Base-by-base conservation (phyloP, 306 rosid species). In the Vigna trinervia region DNA sequence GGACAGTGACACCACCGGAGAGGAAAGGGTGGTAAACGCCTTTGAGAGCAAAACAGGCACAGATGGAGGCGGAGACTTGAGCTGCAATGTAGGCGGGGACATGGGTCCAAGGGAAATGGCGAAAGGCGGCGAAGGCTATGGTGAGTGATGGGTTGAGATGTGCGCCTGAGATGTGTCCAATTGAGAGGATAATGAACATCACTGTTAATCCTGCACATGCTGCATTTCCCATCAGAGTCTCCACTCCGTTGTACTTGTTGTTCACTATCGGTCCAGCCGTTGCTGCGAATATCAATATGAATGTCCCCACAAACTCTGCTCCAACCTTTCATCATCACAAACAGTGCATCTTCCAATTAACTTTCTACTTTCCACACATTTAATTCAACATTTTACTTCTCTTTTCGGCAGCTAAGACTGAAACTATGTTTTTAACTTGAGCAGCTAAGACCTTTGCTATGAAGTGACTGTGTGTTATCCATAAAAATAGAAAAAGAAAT, bases 251-350 rank as follows among this genome's bases (percentile, higher is more conserved):
- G 91, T 92, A 94, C 83, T 94, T 94, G 75, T 89, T 84, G 95
- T 94, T 94, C 74, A 94, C 88, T 17, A 94, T 94, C 0, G 98
- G 98, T 15, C 93, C 98, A 2, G 98, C 98, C 1, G 97, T 80
- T 28, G 98, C 97, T 11, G 82, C 92, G 59, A 89, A 94, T 86
- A 94, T 94, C 67, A 94, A 39, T 59, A 94, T 82, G 88, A 94
- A 94, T 0, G 98, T 94, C 4, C 98, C 98, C 71, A 94, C 97
- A 57, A 94, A 94, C 88, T 94, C 98, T 58, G 98, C 97, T 84
- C 97, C 97, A 4, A 94, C 10, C 98, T 94, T 39, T 64, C 2
- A 28, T 41, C 36, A 0, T 45, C 12, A 45, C 50, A 45, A 11
- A 34, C 38, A 41, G 2, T 36, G 41, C 41, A 36, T 36, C 2